phyloP scores from a whole-genome alignment of 441 rosid species.

The Daphne laureola region DNA sequence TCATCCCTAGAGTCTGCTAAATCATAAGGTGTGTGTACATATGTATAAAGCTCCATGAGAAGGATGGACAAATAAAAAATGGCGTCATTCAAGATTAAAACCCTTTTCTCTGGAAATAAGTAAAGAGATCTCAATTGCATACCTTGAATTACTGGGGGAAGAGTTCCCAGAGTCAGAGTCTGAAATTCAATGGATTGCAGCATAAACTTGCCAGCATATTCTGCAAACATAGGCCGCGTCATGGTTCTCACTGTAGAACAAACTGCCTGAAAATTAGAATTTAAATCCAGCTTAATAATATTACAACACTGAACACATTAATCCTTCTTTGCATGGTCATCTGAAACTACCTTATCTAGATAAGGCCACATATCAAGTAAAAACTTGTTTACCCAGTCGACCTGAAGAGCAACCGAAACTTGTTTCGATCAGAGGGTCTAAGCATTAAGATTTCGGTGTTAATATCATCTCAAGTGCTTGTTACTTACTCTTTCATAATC shows the following conservation, averaged over 20 bases:
- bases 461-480: not conserved
- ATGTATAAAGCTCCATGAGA: too few species aligned
- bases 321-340: not conserved
- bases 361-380: conserved; percentile 57
- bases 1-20: too few species aligned
- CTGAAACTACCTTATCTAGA: conserved; percentile 44
- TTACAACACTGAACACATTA: not conserved
- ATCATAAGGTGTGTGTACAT: too few species aligned
- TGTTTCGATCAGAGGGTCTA: not conserved
- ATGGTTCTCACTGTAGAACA: conserved; percentile 44
- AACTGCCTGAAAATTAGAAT: conserved; percentile 30
- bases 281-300: not conserved
- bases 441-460: not conserved
- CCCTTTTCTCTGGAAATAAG: too few species aligned
- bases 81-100: too few species aligned
- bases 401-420: conserved; percentile 27
- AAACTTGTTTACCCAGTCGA: conserved; percentile 64
- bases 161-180: conserved; percentile 60
- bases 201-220: conserved; percentile 49
- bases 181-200: conserved; percentile 61
- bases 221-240: conserved; percentile 53
- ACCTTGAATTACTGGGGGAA: conserved; percentile 75
- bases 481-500: conserved; percentile 35
- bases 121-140: conserved; percentile 5
- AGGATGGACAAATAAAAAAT: too few species aligned